phyloP scores from a whole-genome alignment of 345 rosid species.

The Streptanthus diversifolius region DNA sequence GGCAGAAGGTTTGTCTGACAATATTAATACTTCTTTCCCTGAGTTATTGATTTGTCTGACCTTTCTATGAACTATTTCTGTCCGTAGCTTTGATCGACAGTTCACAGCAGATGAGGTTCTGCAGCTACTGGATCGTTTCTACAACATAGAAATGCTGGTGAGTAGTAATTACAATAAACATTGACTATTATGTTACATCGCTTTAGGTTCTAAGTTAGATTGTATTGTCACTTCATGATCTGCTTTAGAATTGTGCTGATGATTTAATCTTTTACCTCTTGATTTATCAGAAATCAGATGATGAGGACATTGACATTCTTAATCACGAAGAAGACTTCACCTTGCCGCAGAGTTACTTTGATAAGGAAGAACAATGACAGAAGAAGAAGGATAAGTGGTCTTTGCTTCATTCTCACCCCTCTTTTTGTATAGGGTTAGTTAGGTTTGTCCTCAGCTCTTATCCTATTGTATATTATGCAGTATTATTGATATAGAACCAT shows the following conservation, averaged over 20 bases:
- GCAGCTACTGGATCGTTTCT: slow-evolving; percentile 87
- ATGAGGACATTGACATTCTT: slow-evolving; percentile 75
- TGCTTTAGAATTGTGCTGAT: background rate
- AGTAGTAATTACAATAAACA: background rate
- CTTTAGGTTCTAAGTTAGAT: background rate
- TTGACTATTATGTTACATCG: background rate
- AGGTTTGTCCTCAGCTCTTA: slow-evolving; percentile 2
- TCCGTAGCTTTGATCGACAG: slow-evolving; percentile 66
- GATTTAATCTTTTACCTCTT: background rate
- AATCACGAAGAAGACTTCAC: slow-evolving; percentile 85
- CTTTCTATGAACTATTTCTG: slow-evolving; percentile 8
- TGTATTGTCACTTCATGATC: background rate
- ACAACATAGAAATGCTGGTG: slow-evolving; percentile 96
- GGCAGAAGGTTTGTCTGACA: slow-evolving; percentile 60
- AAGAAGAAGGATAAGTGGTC: background rate
- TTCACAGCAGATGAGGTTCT: slow-evolving; percentile 91
- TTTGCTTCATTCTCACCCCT: background rate
- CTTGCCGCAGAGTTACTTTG: slow-evolving; percentile 82
- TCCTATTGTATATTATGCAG: slow-evolving; percentile 13
- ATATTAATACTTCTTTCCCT: background rate
- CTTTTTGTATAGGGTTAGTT: slow-evolving; percentile 19
- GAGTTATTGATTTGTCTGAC: background rate
- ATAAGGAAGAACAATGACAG: slow-evolving; percentile 60
- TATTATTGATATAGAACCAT: background rate
- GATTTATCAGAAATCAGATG: slow-evolving; percentile 74